These are phyloP conservation scores for Xylaria sp. DNA, from an alignment of 2,329 filamentous ascomycete species.

Conservation along the genomic window DNA sequence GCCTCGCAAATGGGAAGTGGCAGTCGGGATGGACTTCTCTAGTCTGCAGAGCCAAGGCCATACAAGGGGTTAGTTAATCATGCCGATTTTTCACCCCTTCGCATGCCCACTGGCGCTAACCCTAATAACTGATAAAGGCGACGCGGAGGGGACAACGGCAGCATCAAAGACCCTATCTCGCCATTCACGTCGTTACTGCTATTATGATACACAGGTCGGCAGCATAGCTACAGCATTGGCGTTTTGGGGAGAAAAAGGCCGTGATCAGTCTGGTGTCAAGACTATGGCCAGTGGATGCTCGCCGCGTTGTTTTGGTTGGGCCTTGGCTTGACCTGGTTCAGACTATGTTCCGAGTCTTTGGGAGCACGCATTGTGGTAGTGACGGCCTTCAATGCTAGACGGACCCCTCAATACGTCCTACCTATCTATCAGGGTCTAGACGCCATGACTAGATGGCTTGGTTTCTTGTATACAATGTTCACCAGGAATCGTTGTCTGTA, in stretches of 20 bases:
- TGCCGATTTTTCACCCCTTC: neutral
- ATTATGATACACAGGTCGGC: neutral
- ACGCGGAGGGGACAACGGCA: neutral
- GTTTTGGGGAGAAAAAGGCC: neutral
- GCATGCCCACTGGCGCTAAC: neutral
- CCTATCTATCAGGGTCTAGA: no score
- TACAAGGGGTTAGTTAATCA: neutral
- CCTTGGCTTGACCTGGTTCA: neutral
- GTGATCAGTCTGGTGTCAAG: neutral
- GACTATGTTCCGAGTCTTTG: no score
- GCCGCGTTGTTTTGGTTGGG: neutral
- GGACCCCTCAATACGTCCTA: no score
- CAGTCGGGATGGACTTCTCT: neutral
- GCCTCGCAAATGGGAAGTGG: neutral
- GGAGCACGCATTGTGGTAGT: no score
- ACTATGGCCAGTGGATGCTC: neutral
- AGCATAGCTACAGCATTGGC: neutral
- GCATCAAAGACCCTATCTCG: neutral
- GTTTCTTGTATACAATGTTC: no score
- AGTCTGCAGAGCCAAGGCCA: neutral
- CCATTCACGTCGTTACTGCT: no score
- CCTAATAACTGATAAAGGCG: neutral
- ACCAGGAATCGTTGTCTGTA: no score
- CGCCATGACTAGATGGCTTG: no score
- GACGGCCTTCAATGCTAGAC: no score